Percentiles rank a stretch among this genome's conserved stretches.
Conservation (phyloP, 2,329 filamentous ascomycete species). For the Colletotrichum sp. region DNA sequence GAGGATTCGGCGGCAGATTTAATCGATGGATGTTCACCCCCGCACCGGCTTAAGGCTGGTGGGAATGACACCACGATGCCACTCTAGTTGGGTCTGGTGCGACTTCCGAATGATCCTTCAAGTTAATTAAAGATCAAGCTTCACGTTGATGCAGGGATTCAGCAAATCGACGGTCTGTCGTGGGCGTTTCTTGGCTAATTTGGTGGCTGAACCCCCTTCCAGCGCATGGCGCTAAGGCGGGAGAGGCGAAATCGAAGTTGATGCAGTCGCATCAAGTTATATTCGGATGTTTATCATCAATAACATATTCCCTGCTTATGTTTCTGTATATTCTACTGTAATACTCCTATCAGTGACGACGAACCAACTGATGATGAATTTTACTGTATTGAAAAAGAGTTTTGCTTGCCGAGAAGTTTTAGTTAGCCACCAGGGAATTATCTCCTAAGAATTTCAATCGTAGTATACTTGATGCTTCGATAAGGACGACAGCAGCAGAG, state of each 20-base stretch:
- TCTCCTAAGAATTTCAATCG: rapidly evolving
- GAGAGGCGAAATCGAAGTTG: not conserved
- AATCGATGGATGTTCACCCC: not conserved
- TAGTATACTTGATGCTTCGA: rapidly evolving
- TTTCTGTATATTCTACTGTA: rapidly evolving
- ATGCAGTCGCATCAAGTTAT: no score
- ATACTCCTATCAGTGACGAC: not conserved
- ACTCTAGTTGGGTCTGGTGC: not conserved
- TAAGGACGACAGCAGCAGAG: no score
- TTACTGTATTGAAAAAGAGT: not conserved
- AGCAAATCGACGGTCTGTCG: not conserved
- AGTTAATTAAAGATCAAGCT: not conserved
- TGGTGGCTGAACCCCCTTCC: not conserved
- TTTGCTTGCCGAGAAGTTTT: not conserved
- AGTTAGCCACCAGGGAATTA: no score
- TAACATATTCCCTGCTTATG: not conserved
- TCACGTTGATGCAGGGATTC: not conserved
- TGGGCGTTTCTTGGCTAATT: not conserved
- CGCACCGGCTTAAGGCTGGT: not conserved
- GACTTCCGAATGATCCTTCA: not conserved
- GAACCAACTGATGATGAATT: not conserved
- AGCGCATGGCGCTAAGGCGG: not conserved
- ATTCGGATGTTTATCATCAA: not conserved
- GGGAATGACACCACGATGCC: not conserved
- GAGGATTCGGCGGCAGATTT: not conserved